Percentiles rank a stretch among this genome's conserved stretches.
These are phyloP conservation scores for Dictyostelium purpureum DNA, from an alignment of 78 protist species.

Conservation along the genomic window DNA sequence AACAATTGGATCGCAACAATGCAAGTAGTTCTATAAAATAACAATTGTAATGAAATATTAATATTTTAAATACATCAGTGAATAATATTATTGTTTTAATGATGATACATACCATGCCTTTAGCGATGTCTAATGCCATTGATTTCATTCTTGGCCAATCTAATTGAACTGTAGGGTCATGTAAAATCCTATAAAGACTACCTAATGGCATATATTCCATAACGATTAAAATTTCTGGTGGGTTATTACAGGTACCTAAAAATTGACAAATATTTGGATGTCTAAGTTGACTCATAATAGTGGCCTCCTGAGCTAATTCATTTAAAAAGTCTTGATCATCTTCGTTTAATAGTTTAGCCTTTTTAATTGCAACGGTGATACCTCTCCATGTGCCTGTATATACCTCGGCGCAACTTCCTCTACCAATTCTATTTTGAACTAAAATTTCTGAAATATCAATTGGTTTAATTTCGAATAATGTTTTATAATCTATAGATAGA, in stretches of 20 bases:
- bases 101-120: constrained; percentile 69
- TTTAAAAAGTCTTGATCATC: constrained; percentile 69
- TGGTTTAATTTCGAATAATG: constrained; percentile 72
- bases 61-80: not conserved
- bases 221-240: constrained; percentile 82
- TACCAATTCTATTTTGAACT: constrained; percentile 67
- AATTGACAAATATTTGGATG: constrained; percentile 87
- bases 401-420: constrained; percentile 85
- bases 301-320: constrained; percentile 73
- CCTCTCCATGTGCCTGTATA: constrained; percentile 84
- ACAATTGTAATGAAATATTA: not conserved
- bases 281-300: constrained; percentile 76
- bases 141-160: constrained; percentile 70
- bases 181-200: constrained; percentile 67
- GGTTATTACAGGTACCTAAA: constrained; percentile 79
- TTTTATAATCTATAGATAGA: constrained; percentile 17
- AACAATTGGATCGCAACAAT: constrained; percentile 80
- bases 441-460: constrained; percentile 66
- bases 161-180: constrained; percentile 12
- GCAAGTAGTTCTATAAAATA: constrained; percentile 61
- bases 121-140: constrained; percentile 78
- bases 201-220: constrained; percentile 86
- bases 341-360: constrained; percentile 46
- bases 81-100: not conserved
- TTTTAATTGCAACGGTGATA: constrained; percentile 81